Evolutionary conservation across 768 basidiomycete genomes (phyloP), one percentile per base, ranked within the genome.

Genomic region (Auricularia sp.): DNA sequence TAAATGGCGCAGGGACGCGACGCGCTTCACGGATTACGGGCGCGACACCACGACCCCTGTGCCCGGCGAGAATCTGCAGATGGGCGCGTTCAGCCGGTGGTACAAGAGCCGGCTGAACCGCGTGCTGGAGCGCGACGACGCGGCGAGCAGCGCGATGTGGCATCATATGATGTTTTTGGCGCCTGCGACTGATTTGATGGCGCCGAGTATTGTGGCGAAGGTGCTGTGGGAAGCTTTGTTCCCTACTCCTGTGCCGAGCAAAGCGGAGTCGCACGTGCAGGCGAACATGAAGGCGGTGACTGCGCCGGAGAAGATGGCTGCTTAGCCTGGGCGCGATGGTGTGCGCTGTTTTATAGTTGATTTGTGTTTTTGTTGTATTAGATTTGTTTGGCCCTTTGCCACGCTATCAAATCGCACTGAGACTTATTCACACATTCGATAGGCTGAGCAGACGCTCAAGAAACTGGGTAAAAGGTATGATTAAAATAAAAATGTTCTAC

Each of bases 191-290:
- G 68, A 70, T 37, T 63, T 67, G 42, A 61, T 72, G 58, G 62
- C 69, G 58, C 71, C 71, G 5, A 54, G 65, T 63, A 62, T 72
- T 44, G 68, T 69, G 33, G 21, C 62, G 47, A 70, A 71, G 45
- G 59, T 72, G 47, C 64, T 71, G 8, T 69, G 66, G 69, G 56
- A 59, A 29, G 56, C 56, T 7, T 7, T 33, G 29, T 59, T 59
- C 34, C 56, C 56, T 10, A 59, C 56, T 33, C 39, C 39, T 14
- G 7, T 42, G 39, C 39, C 39, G 29, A 29, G 29, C 2, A 29
- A 29, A 3, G 29, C 29, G 29, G 29, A 29, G 29, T 29, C 29
- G 29, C 29, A 29, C 29, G 29, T 29, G 29, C 29, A 29, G 0
- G 29, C 29, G 29, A 29, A 29, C 29, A 29, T 29, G 29, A 29